Evolutionary conservation across 2,329 filamentous ascomycete species (phyloP).

Genomic region (Paraphaeosphaeria minitans): DNA sequence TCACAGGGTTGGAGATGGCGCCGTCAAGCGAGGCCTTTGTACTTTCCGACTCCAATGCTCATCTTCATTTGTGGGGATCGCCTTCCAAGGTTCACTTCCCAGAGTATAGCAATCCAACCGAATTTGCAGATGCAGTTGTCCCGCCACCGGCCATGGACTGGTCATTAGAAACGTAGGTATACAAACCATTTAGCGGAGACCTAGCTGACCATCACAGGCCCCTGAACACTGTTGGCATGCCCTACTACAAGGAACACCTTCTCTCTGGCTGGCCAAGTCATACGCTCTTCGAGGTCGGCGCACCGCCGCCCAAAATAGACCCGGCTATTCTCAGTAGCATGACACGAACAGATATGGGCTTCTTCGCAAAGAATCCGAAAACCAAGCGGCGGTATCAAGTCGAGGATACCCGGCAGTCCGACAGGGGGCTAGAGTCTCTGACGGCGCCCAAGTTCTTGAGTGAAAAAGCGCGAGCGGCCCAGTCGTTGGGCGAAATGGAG

Average conservation of each 20-base stretch:
- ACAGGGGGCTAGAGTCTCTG: constrained; percentile 64
- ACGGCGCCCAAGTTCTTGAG: constrained; percentile 90
- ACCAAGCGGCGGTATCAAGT: constrained; percentile 80
- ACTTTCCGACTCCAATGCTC: constrained; percentile 77
- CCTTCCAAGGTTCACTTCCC: constrained; percentile 85
- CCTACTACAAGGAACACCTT: constrained; percentile 86
- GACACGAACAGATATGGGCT: constrained; percentile 74
- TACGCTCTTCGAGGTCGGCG: constrained; percentile 82
- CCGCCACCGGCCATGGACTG: constrained; percentile 69
- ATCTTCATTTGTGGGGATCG: constrained; percentile 87
- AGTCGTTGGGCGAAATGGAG: constrained; percentile 35
- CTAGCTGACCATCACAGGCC: constrained; percentile 59
- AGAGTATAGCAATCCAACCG: constrained; percentile 74
- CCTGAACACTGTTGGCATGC: constrained; percentile 84
- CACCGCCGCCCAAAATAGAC: constrained; percentile 78
- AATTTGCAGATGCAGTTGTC: constrained; percentile 71
- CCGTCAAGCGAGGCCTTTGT: constrained; percentile 86
- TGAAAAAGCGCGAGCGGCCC: constrained; percentile 80
- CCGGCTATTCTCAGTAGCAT: constrained; percentile 70
- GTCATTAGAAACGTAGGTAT: constrained; percentile 68
- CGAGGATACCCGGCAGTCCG: constrained; percentile 71
- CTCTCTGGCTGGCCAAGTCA: constrained; percentile 90
- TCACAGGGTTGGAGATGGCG: constrained; percentile 83
- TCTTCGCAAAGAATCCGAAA: constrained; percentile 77
- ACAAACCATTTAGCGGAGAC: too few species aligned